Conservation (phyloP, 176 grass and related monocot species). For the Bromus sterilis region DNA sequence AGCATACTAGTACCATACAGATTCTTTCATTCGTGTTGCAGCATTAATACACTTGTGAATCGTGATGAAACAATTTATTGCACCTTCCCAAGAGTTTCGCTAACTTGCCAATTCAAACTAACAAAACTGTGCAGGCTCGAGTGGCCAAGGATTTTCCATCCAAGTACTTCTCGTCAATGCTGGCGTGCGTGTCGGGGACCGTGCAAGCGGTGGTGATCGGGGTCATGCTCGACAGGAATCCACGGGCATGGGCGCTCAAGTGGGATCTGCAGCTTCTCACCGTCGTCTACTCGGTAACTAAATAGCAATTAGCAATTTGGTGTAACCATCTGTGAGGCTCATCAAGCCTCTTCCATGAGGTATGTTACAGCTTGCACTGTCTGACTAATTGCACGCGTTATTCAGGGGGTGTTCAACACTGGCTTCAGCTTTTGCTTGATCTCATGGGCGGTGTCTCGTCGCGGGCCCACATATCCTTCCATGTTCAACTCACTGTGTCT, state of each 20-base stretch:
- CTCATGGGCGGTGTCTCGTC: conserved; percentile 6
- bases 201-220: conserved; percentile 12
- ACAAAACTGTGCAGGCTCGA: not conserved
- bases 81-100: not conserved
- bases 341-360: not conserved
- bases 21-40: not conserved
- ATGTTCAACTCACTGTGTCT: conserved; percentile 47
- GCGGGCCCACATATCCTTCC: conserved; percentile 42
- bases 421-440: conserved; percentile 33
- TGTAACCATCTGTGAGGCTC: not conserved
- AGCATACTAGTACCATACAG: not conserved
- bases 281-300: conserved; percentile 33
- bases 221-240: not conserved
- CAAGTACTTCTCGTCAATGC: conserved; percentile 35
- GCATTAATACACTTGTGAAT: not conserved
- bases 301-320: no score
- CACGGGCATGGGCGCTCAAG: not conserved
- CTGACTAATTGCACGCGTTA: not conserved
- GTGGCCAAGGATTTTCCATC: conserved; percentile 20
- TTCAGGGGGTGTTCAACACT: conserved; percentile 34
- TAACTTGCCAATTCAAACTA: not conserved
- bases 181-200: conserved; percentile 22
- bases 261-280: conserved; percentile 40
- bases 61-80: not conserved
- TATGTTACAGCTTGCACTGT: not conserved